A percentile compares a stretch with the other conserved stretches of the same genome.
Evolutionary conservation across 2,329 filamentous ascomycete species (phyloP).

Genomic region (Trichophaea hybrida): DNA sequence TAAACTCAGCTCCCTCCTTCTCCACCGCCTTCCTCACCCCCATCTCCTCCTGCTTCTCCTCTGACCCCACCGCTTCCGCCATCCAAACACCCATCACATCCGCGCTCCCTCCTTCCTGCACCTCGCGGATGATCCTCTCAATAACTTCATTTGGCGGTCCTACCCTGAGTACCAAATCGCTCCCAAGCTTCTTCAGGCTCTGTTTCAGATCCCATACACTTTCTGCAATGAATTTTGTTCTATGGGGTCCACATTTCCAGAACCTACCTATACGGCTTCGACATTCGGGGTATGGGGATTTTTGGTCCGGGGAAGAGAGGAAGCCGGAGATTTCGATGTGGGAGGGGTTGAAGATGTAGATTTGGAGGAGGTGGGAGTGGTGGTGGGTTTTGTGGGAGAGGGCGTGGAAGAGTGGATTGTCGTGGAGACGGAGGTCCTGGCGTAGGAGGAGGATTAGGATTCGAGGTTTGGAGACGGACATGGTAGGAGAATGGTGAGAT

Average conservation of each 20-base stretch:
- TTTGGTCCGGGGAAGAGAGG: constrained; percentile 36
- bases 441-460: constrained; percentile 58
- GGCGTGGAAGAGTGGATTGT: constrained; percentile 58
- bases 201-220: constrained; percentile 58
- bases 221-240: constrained; percentile 57
- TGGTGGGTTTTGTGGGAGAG: constrained; percentile 33
- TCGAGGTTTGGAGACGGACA: constrained; percentile 1
- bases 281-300: constrained; percentile 55
- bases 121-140: constrained; percentile 40
- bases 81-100: constrained; percentile 57
- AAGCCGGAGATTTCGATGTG: constrained; percentile 66
- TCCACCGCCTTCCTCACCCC: constrained; percentile 41
- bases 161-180: constrained; percentile 48
- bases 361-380: constrained; percentile 53
- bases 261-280: constrained; percentile 50
- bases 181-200: constrained; percentile 44
- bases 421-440: constrained; percentile 55
- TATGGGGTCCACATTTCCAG: constrained; percentile 59
- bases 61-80: constrained; percentile 52
- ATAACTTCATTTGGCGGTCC: constrained; percentile 48
- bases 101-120: constrained; percentile 31
- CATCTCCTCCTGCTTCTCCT: constrained; percentile 53
- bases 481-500: background rate
- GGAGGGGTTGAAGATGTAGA: constrained; percentile 54
- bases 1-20: constrained; percentile 43